Base-by-base conservation (phyloP, 2,329 filamentous ascomycete species). In the Fusarium acutatum region DNA sequence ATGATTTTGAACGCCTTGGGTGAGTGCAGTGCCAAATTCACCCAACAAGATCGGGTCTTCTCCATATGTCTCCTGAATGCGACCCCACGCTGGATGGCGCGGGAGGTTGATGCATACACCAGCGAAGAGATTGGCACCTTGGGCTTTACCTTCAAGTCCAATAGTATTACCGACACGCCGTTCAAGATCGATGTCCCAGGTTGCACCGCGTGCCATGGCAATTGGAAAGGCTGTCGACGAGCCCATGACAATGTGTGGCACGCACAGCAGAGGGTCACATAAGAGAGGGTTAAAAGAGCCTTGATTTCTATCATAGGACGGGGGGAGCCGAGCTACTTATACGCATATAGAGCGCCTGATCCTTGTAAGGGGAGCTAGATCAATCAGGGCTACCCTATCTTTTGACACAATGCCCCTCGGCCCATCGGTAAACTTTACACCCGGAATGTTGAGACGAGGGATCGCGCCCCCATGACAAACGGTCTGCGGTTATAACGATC, bases 61-160 rank as follows among this genome's bases (percentile, higher is more conserved):
- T 17, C 67, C 67, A 34, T 77, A 77, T 4, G 74, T 75, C 30
- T 77, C 74, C 26, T 77, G 73, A 26, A 77, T 72, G 1, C 75
- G 66, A 24, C 75, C 74, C 74, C 74, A 77, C 3, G 71, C 75
- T 5, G 73, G 75, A n/a, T 77, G 75, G 6, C 75, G 67, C 3
- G 75, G 75, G 6, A 77, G 67, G 28, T 75, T 77, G 24, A 77
- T 56, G 26, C 74, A 77, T 1, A 77, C 67, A 4, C 75, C 69
- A 7, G 60, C 75, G 30, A 77, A 73, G 34, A 60, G 64, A 52
- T 77, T 77, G 13, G 75, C 73, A 11, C 70, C 75, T 8, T 72
- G 69, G 4, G 71, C 69, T 7, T 54, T 60, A 8, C 54, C 54
- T 59, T 77, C 75, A 5, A 62, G 71, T 7, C 75, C 75, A 30